Base-by-base conservation (phyloP, 768 basidiomycete genomes). In the Udeniomyces megalosporus region DNA sequence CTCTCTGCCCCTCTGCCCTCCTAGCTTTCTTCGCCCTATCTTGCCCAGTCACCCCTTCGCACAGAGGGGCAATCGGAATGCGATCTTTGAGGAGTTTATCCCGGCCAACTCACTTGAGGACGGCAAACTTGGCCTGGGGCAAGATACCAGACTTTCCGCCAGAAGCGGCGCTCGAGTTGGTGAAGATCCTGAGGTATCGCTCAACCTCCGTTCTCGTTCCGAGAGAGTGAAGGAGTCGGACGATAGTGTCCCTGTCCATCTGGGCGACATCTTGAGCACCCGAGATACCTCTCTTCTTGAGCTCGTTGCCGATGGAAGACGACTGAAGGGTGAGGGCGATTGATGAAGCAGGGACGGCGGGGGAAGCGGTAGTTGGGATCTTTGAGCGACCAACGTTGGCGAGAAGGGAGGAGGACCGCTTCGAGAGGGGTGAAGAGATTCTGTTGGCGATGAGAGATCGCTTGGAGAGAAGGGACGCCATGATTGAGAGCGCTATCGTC, bases 151-250 rank as follows among this genome's bases (percentile, higher is more conserved):
- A 29, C 48, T 47, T 56, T 6, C 55, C 58, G 14, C 69, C 69
- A 17, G 87, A 83, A 2, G 85, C 82, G 69, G 91, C 84, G 7
- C 88, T 87, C 24, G 89, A 84, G n/a, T 88, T 85, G 11, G 90
- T 89, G 73, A 99, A 99, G 71, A 99, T 99, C 53, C 93, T 86
- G 32, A 99, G 84, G 77, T 99, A 92, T 66, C 95, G 85, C 71
- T 96, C 92, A 68, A 99, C 95, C 74, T 99, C 95, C 67, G 89
- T 86, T 71, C 95, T 91, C 32, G 88, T 88, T 56, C 93, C 95
- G 67, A 99, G 85, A 24, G 93, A 96, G 76, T 97, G 96, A 44
- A 99, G 80, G 14, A 99, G 79, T 50, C 95, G 85, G 57, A 89
- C 91, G 69, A 99, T 97, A 2, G 93, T 97, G 71, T 99, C 95